Conservation (phyloP, 257 asterid genomes). For the Solanum pinnatisectum region DNA sequence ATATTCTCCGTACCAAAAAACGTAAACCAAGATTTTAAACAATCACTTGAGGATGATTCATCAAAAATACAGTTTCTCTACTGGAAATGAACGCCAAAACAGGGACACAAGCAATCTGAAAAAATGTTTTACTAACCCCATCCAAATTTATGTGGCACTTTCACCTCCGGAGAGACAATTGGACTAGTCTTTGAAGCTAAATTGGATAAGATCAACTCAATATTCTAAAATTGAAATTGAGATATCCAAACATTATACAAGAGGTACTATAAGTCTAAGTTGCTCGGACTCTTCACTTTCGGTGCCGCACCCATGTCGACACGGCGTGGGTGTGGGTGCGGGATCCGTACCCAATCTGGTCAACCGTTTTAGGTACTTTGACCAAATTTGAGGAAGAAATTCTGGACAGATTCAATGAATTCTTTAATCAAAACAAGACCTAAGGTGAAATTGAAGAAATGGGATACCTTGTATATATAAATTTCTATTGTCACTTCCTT, state of each 20-base stretch:
- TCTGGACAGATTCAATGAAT: background rate
- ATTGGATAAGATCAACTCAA: background rate
- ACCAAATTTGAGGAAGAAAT: background rate
- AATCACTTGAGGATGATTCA: background rate
- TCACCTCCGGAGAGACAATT: background rate
- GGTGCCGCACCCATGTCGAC: background rate
- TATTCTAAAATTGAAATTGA: background rate
- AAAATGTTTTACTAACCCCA: background rate
- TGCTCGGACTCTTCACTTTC: background rate
- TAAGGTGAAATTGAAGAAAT: background rate
- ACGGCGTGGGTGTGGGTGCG: background rate
- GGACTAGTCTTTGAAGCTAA: background rate
- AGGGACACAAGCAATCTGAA: background rate
- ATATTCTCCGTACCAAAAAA: background rate
- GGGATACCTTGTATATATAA: background rate
- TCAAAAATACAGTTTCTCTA: background rate
- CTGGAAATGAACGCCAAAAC: background rate
- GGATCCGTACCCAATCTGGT: background rate
- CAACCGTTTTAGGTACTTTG: background rate
- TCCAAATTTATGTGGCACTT: background rate
- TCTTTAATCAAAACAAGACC: background rate
- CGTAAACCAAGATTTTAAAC: background rate
- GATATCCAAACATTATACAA: background rate
- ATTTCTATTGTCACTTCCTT: background rate
- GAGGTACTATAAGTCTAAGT: background rate